Base-by-base conservation (phyloP, 1,139 yeast species). In the Protomyces inundatus region DNA sequence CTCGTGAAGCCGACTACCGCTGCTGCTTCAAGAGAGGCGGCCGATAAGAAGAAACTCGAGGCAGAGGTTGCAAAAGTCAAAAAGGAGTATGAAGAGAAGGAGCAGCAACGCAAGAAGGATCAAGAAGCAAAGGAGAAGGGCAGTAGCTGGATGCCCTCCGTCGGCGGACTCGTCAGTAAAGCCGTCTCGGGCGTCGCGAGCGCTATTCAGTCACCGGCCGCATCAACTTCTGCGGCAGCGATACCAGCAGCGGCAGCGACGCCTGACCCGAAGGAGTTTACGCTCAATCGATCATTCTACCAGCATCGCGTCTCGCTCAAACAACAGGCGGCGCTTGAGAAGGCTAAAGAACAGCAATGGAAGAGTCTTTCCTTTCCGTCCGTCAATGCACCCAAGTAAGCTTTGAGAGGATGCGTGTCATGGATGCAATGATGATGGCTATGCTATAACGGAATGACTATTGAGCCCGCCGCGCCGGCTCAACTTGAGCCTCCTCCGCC, bases 211-310 rank as follows among this genome's bases (percentile, higher is more conserved):
- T 67, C 67, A 55, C 71, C 68, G 23, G 70, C 69, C 45, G 59
- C 42, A 58, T 55, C 35, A 63, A 64, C 34, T 36, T 62, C 67
- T 1, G 39, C 40, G 9, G 35, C 65, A 6, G 54, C 35, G 6
- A 34, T 42, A 32, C 34, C 56, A 23, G 16, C 16, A 7, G 71
- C 74, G 48, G 66, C 75, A 6, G 72, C 72, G 42, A 71, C 74
- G 42, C 69, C 78, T 55, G 73, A 73, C 66, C 82, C 83, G 67
- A 79, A 84, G 67, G 74, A 76, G 5, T 87, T 76, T 71, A 74
- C 75, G 45, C 76, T 88, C 65, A 78, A 85, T 69, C 77, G 78
- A 61, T 81, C 79, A 60, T 82, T 87, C 53, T 85, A 78, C 72
- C 78, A 76, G 65, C 78, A 81, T 65, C 74, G 95, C 62, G 68